Evolutionary conservation across 1,284 basidiomycete genomes (phyloP).

Genomic region (Phlebopus sp.): DNA sequence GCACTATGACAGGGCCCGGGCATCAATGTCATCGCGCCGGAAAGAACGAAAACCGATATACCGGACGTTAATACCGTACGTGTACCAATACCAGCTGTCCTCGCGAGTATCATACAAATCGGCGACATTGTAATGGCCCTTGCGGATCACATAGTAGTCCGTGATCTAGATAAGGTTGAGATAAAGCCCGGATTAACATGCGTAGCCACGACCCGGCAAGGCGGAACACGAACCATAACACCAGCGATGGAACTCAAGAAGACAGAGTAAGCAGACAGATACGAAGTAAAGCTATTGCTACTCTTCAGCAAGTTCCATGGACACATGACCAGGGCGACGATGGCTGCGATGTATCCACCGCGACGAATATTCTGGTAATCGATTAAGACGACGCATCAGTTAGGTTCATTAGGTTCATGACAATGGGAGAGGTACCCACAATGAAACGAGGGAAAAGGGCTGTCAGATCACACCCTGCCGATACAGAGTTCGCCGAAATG

Average conservation of each 20-base stretch:
- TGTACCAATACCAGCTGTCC: slow-evolving; percentile 76
- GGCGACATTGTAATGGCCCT: slow-evolving; percentile 67
- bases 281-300: slow-evolving; percentile 77
- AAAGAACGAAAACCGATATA: slow-evolving; percentile 23
- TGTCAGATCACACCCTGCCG: slow-evolving; percentile 83
- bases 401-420: background rate
- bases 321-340: slow-evolving; percentile 71
- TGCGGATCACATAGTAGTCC: slow-evolving; percentile 79
- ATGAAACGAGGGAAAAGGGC: slow-evolving; percentile 79
- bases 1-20: slow-evolving; percentile 41
- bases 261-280: slow-evolving; percentile 82
- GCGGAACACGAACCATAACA: slow-evolving; percentile 55
- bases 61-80: slow-evolving; percentile 72
- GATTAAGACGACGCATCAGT: background rate
- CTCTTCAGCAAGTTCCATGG: slow-evolving; percentile 81
- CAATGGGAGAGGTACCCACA: slow-evolving; percentile 35
- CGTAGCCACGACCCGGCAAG: background rate
- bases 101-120: slow-evolving; percentile 65
- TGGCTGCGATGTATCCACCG: slow-evolving; percentile 76
- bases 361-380: slow-evolving; percentile 70
- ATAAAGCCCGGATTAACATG: background rate
- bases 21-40: slow-evolving; percentile 1
- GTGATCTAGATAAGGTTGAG: slow-evolving; percentile 46
- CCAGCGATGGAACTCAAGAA: slow-evolving; percentile 81
- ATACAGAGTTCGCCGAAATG: slow-evolving; percentile 83